Percentiles rank a stretch among this genome's conserved stretches.
Evolutionary conservation across 2,329 filamentous ascomycete species (phyloP).

Genomic region (Didymella exigua): DNA sequence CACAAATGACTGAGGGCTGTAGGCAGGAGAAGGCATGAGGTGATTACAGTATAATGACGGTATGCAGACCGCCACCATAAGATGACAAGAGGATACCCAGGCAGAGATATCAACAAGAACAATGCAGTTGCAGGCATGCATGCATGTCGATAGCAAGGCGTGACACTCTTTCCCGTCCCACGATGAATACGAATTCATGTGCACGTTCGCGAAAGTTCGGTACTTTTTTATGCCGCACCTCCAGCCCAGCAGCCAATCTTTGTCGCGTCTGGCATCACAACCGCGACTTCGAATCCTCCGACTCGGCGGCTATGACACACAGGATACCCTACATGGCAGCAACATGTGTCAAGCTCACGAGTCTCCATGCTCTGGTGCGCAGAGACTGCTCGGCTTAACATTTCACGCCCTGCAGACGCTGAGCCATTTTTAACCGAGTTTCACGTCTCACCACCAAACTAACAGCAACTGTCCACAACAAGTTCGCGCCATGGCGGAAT

Average conservation of each 20-base stretch:
- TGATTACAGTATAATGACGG: background rate
- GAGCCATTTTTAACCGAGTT: slow-evolving; percentile 4
- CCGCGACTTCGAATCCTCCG: slow-evolving; percentile 12
- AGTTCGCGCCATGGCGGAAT: slow-evolving; percentile 18
- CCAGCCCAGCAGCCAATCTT: slow-evolving; percentile 21
- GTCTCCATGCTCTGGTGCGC: slow-evolving; percentile 5
- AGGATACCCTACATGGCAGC: slow-evolving; percentile 28
- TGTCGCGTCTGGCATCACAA: slow-evolving; percentile 13
- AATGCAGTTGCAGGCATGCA: background rate
- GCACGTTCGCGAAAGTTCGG: slow-evolving; percentile 18
- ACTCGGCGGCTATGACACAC: slow-evolving; percentile 31
- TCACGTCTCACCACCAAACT: slow-evolving; percentile 8
- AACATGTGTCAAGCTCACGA: slow-evolving; percentile 28
- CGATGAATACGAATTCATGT: slow-evolving; percentile 5
- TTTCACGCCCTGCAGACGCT: slow-evolving; percentile 6
- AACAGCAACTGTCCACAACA: slow-evolving; percentile 1
- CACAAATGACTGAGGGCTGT: slow-evolving; percentile 49
- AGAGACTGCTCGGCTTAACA: slow-evolving; percentile 15
- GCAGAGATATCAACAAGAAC: background rate
- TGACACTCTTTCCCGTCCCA: background rate
- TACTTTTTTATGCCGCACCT: slow-evolving; percentile 19
- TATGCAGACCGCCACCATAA: background rate
- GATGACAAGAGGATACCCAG: background rate
- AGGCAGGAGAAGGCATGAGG: background rate
- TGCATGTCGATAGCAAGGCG: background rate